Percentiles rank a stretch among this genome's conserved stretches.
These are phyloP conservation scores for Allomyces macrogynus DNA, from an alignment of 192 early-diverging fungal genomes.

Conservation along the genomic window DNA sequence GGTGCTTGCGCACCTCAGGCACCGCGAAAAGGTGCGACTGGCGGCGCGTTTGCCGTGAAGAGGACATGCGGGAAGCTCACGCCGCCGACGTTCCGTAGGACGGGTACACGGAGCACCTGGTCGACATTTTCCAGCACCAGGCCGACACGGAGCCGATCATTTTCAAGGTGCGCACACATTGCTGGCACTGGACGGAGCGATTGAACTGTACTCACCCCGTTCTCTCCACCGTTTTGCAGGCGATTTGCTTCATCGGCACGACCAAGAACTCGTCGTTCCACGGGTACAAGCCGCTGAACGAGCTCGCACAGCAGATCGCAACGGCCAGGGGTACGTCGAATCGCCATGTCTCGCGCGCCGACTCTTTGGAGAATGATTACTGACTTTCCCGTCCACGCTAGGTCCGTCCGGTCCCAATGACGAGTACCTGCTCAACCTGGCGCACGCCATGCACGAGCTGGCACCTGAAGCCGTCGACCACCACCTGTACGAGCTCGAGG, in stretches of 20 bases:
- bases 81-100: slow-evolving; percentile 17
- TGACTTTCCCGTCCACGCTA: slow-evolving; percentile 2
- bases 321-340: slow-evolving; percentile 22
- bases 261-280: slow-evolving; percentile 58
- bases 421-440: slow-evolving; percentile 49
- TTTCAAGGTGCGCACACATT: slow-evolving; percentile 18
- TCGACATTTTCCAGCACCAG: slow-evolving; percentile 32
- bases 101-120: slow-evolving; percentile 49
- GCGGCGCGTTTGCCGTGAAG: neutral
- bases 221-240: neutral
- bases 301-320: slow-evolving; percentile 45
- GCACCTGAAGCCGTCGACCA: slow-evolving; percentile 26
- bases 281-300: slow-evolving; percentile 35
- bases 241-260: slow-evolving; percentile 44
- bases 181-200: neutral
- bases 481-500: slow-evolving; percentile 38
- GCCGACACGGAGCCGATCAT: slow-evolving; percentile 17
- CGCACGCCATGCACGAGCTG: slow-evolving; percentile 30
- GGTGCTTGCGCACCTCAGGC: slow-evolving; percentile 56
- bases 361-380: slow-evolving; percentile 1
- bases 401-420: slow-evolving; percentile 49
- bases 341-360: neutral
- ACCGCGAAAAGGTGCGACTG: slow-evolving; percentile 50
- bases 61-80: neutral
- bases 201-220: neutral